phyloP scores from a whole-genome alignment of 2,329 filamentous ascomycete genomes.

The Xylaria multiplex region DNA sequence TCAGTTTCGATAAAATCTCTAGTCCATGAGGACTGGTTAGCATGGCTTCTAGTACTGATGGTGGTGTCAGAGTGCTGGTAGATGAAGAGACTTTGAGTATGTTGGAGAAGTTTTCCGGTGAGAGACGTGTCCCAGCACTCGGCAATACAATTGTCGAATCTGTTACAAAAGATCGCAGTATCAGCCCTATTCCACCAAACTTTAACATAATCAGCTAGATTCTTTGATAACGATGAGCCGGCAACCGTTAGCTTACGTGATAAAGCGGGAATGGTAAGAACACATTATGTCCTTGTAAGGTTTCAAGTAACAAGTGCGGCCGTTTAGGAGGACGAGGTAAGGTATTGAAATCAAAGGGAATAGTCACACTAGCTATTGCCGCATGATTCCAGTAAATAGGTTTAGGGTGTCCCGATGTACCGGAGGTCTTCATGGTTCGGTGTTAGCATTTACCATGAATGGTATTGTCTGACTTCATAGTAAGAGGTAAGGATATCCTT shows the following conservation, averaged over 20 bases:
- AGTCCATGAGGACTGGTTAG: conserved; percentile 36
- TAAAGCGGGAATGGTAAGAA: conserved; percentile 33
- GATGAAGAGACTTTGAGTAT: conserved; percentile 37
- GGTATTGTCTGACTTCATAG: neutral
- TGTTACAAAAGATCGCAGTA: conserved; percentile 19
- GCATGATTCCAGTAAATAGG: conserved; percentile 45
- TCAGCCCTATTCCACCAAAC: conserved; percentile 34
- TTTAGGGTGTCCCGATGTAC: conserved; percentile 44
- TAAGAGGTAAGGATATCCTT: neutral
- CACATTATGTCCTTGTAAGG: conserved; percentile 29
- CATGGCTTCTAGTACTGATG: conserved; percentile 43
- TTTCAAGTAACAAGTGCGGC: conserved; percentile 20
- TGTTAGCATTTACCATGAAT: conserved; percentile 1
- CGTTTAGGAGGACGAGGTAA: conserved; percentile 24
- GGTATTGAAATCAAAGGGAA: conserved; percentile 31
- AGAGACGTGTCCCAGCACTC: conserved; percentile 37
- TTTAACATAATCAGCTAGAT: conserved; percentile 17
- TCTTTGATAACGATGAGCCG: neutral
- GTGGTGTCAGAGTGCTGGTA: conserved; percentile 28
- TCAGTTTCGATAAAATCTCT: conserved; percentile 36
- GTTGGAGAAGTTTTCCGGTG: conserved; percentile 40
- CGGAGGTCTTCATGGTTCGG: conserved; percentile 29
- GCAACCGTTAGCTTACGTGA: conserved; percentile 26
- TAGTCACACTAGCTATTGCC: conserved; percentile 30
- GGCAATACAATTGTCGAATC: conserved; percentile 39